These are phyloP conservation scores for Hanseniaspora singularis DNA, from an alignment of 805 yeast genomes.

Conservation along the genomic window DNA sequence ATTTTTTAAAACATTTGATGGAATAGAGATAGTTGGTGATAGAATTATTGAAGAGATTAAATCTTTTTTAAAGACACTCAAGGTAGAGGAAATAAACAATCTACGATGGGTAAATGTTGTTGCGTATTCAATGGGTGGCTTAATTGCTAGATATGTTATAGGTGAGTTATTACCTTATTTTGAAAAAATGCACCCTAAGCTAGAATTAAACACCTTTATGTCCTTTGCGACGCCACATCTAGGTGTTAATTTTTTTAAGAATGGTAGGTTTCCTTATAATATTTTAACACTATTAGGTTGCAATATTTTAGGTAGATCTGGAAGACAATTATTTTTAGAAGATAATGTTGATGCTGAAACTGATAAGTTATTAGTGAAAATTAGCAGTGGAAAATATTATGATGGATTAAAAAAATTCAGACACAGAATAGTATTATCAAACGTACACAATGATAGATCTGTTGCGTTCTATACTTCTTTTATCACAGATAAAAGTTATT, in stretches of 20 bases:
- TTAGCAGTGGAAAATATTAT: slow-evolving; percentile 32
- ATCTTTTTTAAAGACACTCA: slow-evolving; percentile 31
- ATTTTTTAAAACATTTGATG: slow-evolving; percentile 73
- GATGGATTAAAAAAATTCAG: slow-evolving; percentile 48
- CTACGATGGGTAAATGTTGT: slow-evolving; percentile 54
- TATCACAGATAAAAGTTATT: slow-evolving; percentile 37
- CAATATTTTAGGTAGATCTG: slow-evolving; percentile 50
- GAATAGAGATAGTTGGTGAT: slow-evolving; percentile 60
- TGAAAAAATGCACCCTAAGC: neutral
- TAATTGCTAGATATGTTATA: slow-evolving; percentile 66
- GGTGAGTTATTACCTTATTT: slow-evolving; percentile 43
- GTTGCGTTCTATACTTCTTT: slow-evolving; percentile 80
- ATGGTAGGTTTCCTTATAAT: slow-evolving; percentile 23
- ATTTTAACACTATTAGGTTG: slow-evolving; percentile 44
- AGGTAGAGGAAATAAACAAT: slow-evolving; percentile 19
- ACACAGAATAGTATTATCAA: slow-evolving; percentile 52
- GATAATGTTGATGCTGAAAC: slow-evolving; percentile 24
- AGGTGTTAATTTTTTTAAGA: slow-evolving; percentile 42
- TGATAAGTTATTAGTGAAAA: slow-evolving; percentile 16
- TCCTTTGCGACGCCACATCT: slow-evolving; percentile 76
- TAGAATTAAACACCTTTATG: slow-evolving; percentile 34
- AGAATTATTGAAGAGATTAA: slow-evolving; percentile 57
- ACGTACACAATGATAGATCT: slow-evolving; percentile 69
- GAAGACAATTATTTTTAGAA: slow-evolving; percentile 57
- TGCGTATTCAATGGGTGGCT: slow-evolving; percentile 86